Evolutionary conservation across 2,329 filamentous ascomycete species (phyloP).

Genomic region (Cephalotrichum gorgonifer): DNA sequence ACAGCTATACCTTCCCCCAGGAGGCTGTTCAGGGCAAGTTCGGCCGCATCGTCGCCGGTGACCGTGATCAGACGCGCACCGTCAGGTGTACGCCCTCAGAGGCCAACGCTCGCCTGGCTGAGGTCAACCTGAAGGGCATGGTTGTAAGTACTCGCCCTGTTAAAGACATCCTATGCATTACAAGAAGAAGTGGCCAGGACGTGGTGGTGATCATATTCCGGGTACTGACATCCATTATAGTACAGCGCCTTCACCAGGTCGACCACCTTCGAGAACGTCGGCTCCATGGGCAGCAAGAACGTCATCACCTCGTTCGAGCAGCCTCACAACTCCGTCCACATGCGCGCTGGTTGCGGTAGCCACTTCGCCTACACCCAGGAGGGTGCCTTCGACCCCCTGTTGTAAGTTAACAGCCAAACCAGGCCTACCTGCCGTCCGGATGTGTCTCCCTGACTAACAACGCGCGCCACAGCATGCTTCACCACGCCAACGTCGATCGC

Average conservation of each 20-base stretch:
- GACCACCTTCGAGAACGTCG: conserved; percentile 22
- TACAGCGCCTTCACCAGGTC: conserved; percentile 29
- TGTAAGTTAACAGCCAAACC: conserved; percentile 17
- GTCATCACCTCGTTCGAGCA: conserved; percentile 26
- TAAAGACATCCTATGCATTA: too few species aligned
- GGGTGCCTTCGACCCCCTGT: conserved; percentile 34
- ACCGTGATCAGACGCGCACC: conserved; percentile 16
- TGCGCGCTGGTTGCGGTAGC: conserved; percentile 26
- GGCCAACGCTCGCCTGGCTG: conserved; percentile 23
- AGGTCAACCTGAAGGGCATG: conserved; percentile 24
- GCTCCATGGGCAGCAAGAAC: conserved; percentile 21
- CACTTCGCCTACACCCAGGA: conserved; percentile 29
- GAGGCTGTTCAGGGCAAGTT: conserved; percentile 25
- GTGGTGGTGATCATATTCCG: neutral
- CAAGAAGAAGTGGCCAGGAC: conserved; percentile 4
- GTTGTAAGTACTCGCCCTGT: conserved; percentile 27
- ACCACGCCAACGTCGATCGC: conserved; percentile 51
- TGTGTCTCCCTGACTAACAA: neutral
- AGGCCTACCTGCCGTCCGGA: too few species aligned
- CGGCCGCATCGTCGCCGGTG: conserved; percentile 32
- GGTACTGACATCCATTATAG: conserved; percentile 14
- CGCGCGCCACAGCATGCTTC: conserved; percentile 24
- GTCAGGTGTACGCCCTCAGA: conserved; percentile 22
- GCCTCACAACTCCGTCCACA: conserved; percentile 31
- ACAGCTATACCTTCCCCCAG: conserved; percentile 37